Conservation (phyloP, 805 yeast species). For the Wickerhamia fluorescens region DNA sequence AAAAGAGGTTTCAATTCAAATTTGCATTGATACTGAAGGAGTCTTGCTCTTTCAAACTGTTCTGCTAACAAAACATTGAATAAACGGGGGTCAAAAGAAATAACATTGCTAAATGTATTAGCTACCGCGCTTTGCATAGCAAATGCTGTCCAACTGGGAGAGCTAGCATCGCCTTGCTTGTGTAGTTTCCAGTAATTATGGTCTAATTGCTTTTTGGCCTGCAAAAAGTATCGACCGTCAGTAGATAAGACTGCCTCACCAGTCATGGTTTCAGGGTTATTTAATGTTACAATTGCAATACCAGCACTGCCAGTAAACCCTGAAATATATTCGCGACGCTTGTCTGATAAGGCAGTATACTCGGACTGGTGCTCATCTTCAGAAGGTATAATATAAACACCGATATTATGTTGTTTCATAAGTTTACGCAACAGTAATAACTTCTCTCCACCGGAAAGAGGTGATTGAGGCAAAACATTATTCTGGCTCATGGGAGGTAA, state of each 20-base stretch:
- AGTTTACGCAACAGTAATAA: slow-evolving; percentile 51
- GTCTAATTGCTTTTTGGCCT: slow-evolving; percentile 81
- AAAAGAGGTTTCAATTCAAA: slow-evolving; percentile 25
- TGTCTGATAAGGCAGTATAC: slow-evolving; percentile 76
- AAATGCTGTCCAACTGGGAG: slow-evolving; percentile 78
- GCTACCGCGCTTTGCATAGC: slow-evolving; percentile 47
- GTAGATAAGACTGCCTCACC: slow-evolving; percentile 81
- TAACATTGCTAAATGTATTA: slow-evolving; percentile 39
- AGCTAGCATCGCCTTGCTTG: slow-evolving; percentile 70
- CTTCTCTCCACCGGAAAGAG: slow-evolving; percentile 28
- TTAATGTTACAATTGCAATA: slow-evolving; percentile 68
- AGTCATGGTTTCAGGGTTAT: slow-evolving; percentile 33
- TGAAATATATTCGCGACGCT: slow-evolving; percentile 72
- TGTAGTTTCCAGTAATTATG: slow-evolving; percentile 63
- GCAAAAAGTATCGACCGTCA: slow-evolving; percentile 91
- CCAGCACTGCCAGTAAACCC: slow-evolving; percentile 96
- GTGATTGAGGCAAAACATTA: slow-evolving; percentile 1
- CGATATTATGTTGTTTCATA: slow-evolving; percentile 59
- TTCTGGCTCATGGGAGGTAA: slow-evolving; percentile 15
- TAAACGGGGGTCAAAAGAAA: slow-evolving; percentile 81
- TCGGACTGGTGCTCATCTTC: slow-evolving; percentile 95
- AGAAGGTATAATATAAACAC: slow-evolving; percentile 72
- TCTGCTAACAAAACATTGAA: slow-evolving; percentile 47
- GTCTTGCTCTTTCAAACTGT: slow-evolving; percentile 23
- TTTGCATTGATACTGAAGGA: slow-evolving; percentile 11